Percentiles rank a stretch among this genome's conserved stretches.
Evolutionary conservation across 305 asterid species (phyloP).

Genomic region (Fraxinus nigra): DNA sequence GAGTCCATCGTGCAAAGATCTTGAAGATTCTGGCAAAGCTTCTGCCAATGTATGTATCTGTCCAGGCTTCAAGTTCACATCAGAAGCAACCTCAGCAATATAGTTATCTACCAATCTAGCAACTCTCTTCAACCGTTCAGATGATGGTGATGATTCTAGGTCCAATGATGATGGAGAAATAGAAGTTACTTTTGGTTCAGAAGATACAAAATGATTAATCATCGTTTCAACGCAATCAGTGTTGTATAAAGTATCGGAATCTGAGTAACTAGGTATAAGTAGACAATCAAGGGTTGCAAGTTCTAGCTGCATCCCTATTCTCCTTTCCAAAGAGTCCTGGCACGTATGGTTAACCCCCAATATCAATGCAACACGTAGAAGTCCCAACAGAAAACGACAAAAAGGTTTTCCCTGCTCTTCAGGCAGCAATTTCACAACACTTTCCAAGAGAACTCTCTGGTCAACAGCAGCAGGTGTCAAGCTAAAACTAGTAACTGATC

Average conservation of each 20-base stretch:
- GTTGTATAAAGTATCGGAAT: slow-evolving; percentile 81
- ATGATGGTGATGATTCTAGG: slow-evolving; percentile 54
- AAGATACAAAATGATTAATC: slow-evolving; percentile 63
- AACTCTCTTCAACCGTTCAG: slow-evolving; percentile 58
- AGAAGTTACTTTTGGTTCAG: slow-evolving; percentile 43
- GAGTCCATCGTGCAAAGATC: slow-evolving; percentile 92
- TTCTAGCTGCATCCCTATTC: slow-evolving; percentile 82
- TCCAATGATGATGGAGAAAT: slow-evolving; percentile 51
- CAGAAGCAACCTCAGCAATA: slow-evolving; percentile 93
- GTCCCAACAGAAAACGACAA: slow-evolving; percentile 87
- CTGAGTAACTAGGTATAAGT: slow-evolving; percentile 80
- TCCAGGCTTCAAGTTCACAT: slow-evolving; percentile 80
- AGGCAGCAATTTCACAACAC: slow-evolving; percentile 64
- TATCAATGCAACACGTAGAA: slow-evolving; percentile 75
- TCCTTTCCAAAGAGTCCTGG: slow-evolving; percentile 67
- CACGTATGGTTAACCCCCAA: slow-evolving; percentile 61
- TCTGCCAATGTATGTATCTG: slow-evolving; percentile 69
- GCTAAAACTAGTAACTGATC: slow-evolving; percentile 81
- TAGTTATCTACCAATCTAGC: slow-evolving; percentile 81
- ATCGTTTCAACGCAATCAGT: slow-evolving; percentile 76
- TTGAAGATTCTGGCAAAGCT: slow-evolving; percentile 79
- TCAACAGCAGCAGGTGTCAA: slow-evolving; percentile 72
- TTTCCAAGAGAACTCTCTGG: slow-evolving; percentile 73
- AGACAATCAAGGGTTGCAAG: slow-evolving; percentile 75
- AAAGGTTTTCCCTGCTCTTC: slow-evolving; percentile 70